A percentile compares a stretch with the other conserved stretches of the same genome.
Evolutionary conservation across 1,284 basidiomycete genomes (phyloP).

Genomic region (Ceratorhiza oryzae-sativae): DNA sequence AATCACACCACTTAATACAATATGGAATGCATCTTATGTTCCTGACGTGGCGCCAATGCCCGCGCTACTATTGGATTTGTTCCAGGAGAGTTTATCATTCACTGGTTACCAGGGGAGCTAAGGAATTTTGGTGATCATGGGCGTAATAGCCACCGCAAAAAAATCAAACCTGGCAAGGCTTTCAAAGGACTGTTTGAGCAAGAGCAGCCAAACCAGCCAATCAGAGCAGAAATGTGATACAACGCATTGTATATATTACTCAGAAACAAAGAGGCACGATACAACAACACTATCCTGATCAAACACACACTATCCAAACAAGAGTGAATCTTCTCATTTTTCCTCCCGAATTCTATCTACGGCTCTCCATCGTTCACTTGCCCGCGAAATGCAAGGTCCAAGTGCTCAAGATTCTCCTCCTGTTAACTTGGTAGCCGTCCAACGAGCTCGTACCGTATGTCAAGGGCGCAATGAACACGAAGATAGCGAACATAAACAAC

Average conservation of each 20-base stretch:
- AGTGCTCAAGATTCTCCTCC: conserved; percentile 70
- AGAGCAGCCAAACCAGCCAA: no score
- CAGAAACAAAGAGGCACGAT: background rate
- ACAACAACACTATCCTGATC: conserved; percentile 26
- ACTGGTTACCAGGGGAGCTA: no score
- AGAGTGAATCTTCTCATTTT: background rate
- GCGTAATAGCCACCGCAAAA: no score
- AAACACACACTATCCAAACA: conserved; percentile 20
- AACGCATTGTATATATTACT: conserved; percentile 19
- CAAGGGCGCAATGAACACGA: conserved; percentile 80
- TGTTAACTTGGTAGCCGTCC: conserved; percentile 75
- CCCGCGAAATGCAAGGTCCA: conserved; percentile 87
- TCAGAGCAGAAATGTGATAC: background rate
- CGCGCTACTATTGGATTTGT: no score
- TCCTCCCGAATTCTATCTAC: background rate
- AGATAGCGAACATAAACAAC: conserved; percentile 70
- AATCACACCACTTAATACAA: no score
- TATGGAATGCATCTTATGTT: no score
- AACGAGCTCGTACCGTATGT: conserved; percentile 95
- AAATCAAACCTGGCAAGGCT: no score
- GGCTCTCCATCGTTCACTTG: conserved; percentile 26
- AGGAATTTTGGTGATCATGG: no score
- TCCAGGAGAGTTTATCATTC: no score
- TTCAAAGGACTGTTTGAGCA: no score
- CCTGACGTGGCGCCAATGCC: no score